Evolutionary conservation across 2,329 filamentous ascomycete species (phyloP).

Genomic region (Colletotrichum incanum): DNA sequence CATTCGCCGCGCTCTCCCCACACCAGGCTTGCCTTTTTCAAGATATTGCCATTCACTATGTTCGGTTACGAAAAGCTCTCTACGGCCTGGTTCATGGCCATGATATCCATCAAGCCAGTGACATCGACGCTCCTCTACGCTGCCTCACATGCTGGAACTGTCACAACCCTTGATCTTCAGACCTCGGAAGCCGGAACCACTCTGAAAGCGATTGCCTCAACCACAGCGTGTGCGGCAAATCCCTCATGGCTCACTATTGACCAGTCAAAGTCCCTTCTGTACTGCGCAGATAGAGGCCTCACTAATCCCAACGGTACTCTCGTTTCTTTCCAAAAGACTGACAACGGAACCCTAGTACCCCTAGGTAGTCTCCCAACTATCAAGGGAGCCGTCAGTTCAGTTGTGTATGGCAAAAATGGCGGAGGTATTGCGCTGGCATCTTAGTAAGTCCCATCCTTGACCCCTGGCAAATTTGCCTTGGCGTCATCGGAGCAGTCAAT

Average conservation of each 20-base stretch:
- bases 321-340: conserved; percentile 40
- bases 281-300: conserved; percentile 39
- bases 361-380: conserved; percentile 41
- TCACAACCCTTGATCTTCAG: conserved; percentile 63
- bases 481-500: not conserved
- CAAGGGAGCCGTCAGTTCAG: conserved; percentile 43
- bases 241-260: conserved; percentile 43
- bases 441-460: conserved; percentile 40
- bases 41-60: not conserved
- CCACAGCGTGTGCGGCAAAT: conserved; percentile 42
- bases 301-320: conserved; percentile 37
- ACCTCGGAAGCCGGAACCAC: conserved; percentile 16
- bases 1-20: rapidly evolving
- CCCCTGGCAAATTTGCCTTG: not conserved
- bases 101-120: conserved; percentile 46
- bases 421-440: conserved; percentile 43
- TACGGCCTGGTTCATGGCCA: conserved; percentile 25
- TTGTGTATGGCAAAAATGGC: conserved; percentile 39
- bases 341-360: conserved; percentile 30
- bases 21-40: not conserved
- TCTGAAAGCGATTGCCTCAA: conserved; percentile 30
- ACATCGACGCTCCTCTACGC: conserved; percentile 62
- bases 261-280: conserved; percentile 38
- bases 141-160: conserved; percentile 63
- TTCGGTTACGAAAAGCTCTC: conserved; percentile 20